Evolutionary conservation across 2,329 filamentous ascomycete species (phyloP), one percentile per base, ranked within the genome.

Genomic region (Orbilia javanica): DNA sequence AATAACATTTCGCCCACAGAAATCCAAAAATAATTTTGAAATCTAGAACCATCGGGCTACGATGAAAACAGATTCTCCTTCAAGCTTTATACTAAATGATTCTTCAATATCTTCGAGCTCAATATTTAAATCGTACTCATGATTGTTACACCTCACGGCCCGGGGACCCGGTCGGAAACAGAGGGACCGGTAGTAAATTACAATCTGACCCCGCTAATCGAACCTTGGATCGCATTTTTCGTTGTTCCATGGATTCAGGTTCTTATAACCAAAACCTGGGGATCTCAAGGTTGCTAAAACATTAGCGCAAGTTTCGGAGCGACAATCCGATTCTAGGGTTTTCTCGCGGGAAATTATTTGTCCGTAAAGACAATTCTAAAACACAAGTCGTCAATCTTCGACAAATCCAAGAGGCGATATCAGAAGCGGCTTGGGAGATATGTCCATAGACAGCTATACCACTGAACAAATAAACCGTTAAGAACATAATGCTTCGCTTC

Each of bases 161-260:
- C 72, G 72, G 55, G 46, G 46, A 65, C 55, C 72, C 72, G 72
- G 3, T 50, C 53, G 65, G 44, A 36, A 11, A 6, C 18, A 25
- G 11, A 15, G 36, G 20, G 18, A 20, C 29, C 29, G 29, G 7
- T 20, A 50, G 3, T 25, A 25, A 25, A 50, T 1, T 36, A 11
- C 8, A 13, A 20, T 36, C 36, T 13, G 10, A 36, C 6, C 8
- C 29, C n/a, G 34, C 10, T 7, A 31, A 27, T 34, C 18, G 29
- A 39, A 15, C 34, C 31, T 42, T 29, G 53, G 18, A 18, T 6
- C n/a, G 27, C 15, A 1, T 7, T 3, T 27, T 10, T 36, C 1
- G 29, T 8, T 20, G 29, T 29, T 18, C 27, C 29, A 31, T 31
- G 29, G 29, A 31, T 15, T 13, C 15, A 57, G n/a, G 39, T 18